phyloP scores from a whole-genome alignment of 495 filamentous ascomycete genomes.

The Evansstolkia leycettana region DNA sequence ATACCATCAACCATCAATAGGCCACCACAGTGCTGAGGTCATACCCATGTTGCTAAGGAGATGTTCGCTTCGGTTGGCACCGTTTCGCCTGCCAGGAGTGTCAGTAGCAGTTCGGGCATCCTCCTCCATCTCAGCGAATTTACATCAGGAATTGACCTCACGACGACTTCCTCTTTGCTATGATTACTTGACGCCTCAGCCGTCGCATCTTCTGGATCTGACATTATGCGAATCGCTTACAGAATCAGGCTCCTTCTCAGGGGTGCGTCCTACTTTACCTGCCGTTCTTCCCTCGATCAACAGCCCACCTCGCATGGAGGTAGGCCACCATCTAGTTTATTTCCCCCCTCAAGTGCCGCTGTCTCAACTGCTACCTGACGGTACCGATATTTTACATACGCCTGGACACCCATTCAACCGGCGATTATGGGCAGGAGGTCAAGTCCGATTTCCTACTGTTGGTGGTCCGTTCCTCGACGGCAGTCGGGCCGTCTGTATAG shows the following conservation, averaged over 20 bases:
- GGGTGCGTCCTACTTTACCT: conserved; percentile 2
- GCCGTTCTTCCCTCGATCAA: conserved; percentile 22
- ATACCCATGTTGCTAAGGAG: background rate
- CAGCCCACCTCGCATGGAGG: conserved; percentile 26
- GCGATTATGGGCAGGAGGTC: conserved; percentile 73
- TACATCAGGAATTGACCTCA: conserved; percentile 24
- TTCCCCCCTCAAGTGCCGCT: conserved; percentile 51
- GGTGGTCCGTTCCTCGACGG: conserved; percentile 32
- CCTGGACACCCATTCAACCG: conserved; percentile 54
- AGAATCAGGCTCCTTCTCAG: background rate
- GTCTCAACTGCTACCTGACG: conserved; percentile 52
- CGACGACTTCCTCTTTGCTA: conserved; percentile 43
- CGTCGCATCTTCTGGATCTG: conserved; percentile 51
- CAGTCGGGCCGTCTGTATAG: conserved; percentile 42
- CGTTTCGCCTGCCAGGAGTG: conserved; percentile 1
- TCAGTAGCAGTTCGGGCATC: conserved; percentile 7
- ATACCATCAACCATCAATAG: too few relatives aligned
- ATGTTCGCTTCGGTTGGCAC: conserved; percentile 1
- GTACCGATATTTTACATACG: conserved; percentile 57
- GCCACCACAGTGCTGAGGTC: too few relatives aligned
- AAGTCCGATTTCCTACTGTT: conserved; percentile 18
- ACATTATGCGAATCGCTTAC: conserved; percentile 50
- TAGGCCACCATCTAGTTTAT: conserved; percentile 54
- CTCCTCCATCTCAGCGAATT: conserved; percentile 16
- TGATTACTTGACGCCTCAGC: conserved; percentile 53